Percentiles rank a stretch among this genome's conserved stretches.
Evolutionary conservation across 495 filamentous ascomycete species (phyloP).

Genomic region (Podospora appendiculata): DNA sequence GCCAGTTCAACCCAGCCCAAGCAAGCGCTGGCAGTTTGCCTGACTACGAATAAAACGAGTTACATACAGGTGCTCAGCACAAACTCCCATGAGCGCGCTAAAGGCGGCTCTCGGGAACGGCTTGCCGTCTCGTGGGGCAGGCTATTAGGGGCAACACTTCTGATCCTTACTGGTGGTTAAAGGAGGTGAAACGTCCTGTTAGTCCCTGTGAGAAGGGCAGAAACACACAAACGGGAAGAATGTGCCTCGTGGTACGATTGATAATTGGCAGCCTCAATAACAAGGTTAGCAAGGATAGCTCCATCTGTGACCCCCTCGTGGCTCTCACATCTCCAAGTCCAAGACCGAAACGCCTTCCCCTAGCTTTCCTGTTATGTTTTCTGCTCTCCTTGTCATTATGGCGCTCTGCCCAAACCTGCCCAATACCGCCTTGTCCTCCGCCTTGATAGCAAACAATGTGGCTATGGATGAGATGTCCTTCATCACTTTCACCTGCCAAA

Average conservation of each 20-base stretch:
- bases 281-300: neutral
- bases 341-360: conserved; percentile 10
- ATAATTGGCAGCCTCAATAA: no score
- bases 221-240: no score
- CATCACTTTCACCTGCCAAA: conserved; percentile 17
- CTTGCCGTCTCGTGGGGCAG: no score
- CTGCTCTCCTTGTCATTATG: neutral
- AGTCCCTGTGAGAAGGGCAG: no score
- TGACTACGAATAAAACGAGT: neutral
- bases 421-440: conserved; percentile 11
- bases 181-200: no score
- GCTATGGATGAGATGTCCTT: conserved; percentile 14
- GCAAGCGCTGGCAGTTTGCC: no score
- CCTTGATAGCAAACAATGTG: conserved; percentile 14
- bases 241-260: no score
- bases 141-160: no score
- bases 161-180: no score
- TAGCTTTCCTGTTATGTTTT: neutral
- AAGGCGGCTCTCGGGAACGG: no score
- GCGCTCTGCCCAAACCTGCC: neutral
- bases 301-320: neutral
- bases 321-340: neutral
- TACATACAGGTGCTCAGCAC: neutral
- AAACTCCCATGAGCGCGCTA: no score
- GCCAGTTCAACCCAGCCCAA: no score